Percentiles rank a stretch among this genome's conserved stretches.
Conservation (phyloP, 176 grass and related monocot genomes). For the Luzula sylvatica region DNA sequence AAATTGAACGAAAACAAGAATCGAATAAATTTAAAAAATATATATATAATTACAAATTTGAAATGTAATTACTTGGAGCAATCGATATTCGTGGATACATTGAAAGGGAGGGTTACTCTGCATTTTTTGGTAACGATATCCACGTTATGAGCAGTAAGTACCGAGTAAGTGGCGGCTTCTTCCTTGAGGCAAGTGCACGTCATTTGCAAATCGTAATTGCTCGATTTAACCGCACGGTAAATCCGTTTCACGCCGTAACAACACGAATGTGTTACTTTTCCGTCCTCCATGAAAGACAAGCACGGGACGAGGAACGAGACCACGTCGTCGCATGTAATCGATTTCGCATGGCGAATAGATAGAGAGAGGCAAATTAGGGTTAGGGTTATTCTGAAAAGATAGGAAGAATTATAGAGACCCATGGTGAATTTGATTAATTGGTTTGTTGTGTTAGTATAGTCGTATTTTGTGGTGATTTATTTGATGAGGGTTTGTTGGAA, state of each 20-base stretch:
- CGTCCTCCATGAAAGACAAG: background rate
- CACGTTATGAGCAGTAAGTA: background rate
- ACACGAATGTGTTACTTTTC: background rate
- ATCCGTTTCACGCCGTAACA: constrained; percentile 10
- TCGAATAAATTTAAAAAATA: background rate
- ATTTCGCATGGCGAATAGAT: background rate
- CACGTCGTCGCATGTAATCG: background rate
- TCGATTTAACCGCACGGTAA: background rate
- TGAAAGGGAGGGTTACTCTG: constrained; percentile 1
- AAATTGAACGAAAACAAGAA: background rate
- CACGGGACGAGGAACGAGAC: constrained; percentile 3
- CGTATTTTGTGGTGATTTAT: background rate
- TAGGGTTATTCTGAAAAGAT: background rate
- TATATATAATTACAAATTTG: background rate
- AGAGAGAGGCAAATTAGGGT: background rate
- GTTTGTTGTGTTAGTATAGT: background rate
- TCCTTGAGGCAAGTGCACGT: background rate
- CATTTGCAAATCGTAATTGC: background rate
- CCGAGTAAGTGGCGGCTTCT: background rate
- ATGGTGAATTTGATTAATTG: background rate
- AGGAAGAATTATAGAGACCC: background rate
- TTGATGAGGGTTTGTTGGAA: background rate
- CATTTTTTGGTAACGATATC: background rate
- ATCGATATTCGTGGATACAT: background rate
- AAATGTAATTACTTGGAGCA: constrained; percentile 2